phyloP scores from a whole-genome alignment of 2,329 filamentous ascomycete genomes.

The Hypoxylon sp. region DNA sequence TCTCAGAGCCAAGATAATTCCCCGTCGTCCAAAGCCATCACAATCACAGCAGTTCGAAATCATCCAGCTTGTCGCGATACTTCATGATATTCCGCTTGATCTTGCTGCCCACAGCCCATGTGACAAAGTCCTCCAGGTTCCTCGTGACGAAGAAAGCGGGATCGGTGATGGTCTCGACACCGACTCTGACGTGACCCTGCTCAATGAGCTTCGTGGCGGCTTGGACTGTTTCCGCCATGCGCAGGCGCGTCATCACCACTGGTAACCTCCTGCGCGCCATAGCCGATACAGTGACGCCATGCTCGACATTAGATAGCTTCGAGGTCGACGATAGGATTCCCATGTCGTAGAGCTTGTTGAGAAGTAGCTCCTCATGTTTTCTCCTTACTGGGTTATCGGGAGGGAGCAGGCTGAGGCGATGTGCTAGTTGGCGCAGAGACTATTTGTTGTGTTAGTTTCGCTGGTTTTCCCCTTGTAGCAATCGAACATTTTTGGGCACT shows the following conservation, averaged over 20 bases:
- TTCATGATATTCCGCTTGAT: conserved; percentile 96
- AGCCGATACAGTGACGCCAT: conserved; percentile 88
- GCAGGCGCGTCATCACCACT: conserved; percentile 89
- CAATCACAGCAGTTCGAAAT: conserved; percentile 86
- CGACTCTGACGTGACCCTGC: conserved; percentile 92
- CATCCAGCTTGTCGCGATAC: conserved; percentile 94
- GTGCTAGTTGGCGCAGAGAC: conserved; percentile 90
- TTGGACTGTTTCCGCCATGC: conserved; percentile 93
- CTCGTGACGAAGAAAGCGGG: conserved; percentile 90
- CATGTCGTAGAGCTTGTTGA: conserved; percentile 95
- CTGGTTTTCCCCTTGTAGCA: background rate
- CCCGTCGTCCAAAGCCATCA: background rate
- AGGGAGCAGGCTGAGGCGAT: conserved; percentile 87
- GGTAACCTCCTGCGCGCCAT: conserved; percentile 87
- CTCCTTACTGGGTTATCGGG: conserved; percentile 81
- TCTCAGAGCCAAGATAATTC: background rate
- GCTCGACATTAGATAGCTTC: conserved; percentile 87
- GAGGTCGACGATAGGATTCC: conserved; percentile 83
- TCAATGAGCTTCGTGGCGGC: conserved; percentile 90
- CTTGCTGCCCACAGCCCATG: conserved; percentile 96
- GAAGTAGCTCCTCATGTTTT: conserved; percentile 87
- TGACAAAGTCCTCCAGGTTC: conserved; percentile 95
- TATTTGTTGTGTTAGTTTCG: conserved; percentile 53
- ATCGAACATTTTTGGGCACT: conserved; percentile 49
- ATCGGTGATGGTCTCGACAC: conserved; percentile 91